Percentiles rank a stretch among this genome's conserved stretches.
phyloP scores from a whole-genome alignment of 306 rosid genomes.

The Lupinus albus region DNA sequence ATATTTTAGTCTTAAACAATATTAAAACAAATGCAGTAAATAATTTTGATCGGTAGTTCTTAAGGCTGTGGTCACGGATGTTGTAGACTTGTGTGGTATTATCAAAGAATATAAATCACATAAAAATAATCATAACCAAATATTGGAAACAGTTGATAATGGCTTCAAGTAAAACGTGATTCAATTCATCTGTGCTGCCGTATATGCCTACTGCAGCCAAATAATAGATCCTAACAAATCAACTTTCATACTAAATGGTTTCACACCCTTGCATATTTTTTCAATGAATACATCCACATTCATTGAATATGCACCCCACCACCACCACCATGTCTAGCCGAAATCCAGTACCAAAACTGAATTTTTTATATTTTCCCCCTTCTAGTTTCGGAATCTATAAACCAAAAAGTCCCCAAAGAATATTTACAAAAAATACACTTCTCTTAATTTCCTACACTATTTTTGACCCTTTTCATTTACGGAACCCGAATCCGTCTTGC shows the following conservation, averaged over 20 bases:
- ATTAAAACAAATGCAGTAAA: no score
- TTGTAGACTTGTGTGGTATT: no score
- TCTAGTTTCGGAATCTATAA: constrained; percentile 33
- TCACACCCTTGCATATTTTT: constrained; percentile 20
- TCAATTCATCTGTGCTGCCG: constrained; percentile 18
- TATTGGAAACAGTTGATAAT: no score
- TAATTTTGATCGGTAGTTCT: no score
- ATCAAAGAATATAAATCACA: background rate
- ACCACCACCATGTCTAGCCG: constrained; percentile 19
- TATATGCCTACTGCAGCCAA: constrained; percentile 10
- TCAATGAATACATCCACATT: background rate
- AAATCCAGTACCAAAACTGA: constrained; percentile 38
- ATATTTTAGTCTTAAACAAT: no score
- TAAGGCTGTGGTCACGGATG: no score
- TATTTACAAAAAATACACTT: constrained; percentile 55
- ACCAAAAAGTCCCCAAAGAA: constrained; percentile 46
- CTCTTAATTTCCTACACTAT: background rate
- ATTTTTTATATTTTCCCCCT: constrained; percentile 7
- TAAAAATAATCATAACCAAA: no score
- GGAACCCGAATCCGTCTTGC: constrained; percentile 42
- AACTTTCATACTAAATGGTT: constrained; percentile 14
- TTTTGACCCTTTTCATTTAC: constrained; percentile 27
- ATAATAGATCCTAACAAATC: constrained; percentile 10
- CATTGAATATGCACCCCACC: constrained; percentile 30
- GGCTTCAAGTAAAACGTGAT: constrained; percentile 28